These are phyloP conservation scores for Beauveria caledonica DNA, from an alignment of 2,329 filamentous ascomycete genomes.

Conservation along the genomic window DNA sequence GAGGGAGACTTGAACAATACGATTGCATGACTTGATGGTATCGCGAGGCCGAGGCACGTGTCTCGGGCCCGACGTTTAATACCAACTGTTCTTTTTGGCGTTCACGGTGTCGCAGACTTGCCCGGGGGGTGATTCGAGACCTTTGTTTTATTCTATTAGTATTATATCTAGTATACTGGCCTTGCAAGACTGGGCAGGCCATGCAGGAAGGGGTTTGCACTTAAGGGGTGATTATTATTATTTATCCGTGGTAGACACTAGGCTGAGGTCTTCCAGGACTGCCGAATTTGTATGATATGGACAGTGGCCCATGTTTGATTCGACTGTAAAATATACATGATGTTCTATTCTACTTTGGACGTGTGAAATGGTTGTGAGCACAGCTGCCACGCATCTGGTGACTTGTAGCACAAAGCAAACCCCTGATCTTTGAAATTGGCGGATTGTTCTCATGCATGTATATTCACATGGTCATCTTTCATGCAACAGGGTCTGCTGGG, in stretches of 20 bases:
- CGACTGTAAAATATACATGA: too few relatives aligned
- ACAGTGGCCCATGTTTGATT: too few relatives aligned
- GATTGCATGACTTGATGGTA: conserved; percentile 12
- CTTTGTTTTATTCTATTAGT: background rate
- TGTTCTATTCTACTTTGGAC: too few relatives aligned
- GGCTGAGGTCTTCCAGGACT: background rate
- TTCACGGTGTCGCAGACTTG: conserved; percentile 6
- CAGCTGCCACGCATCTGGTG: too few relatives aligned
- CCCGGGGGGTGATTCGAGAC: background rate
- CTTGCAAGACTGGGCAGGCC: conserved; percentile 4
- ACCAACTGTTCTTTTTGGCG: conserved; percentile 5
- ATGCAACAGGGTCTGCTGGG: too few relatives aligned
- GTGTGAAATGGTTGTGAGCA: too few relatives aligned
- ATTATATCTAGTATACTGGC: background rate
- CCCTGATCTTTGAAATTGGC: too few relatives aligned
- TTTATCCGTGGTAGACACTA: background rate
- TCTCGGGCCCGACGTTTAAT: background rate
- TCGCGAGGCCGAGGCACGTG: background rate
- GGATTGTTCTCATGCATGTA: too few relatives aligned
- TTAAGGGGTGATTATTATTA: background rate
- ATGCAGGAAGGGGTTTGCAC: background rate
- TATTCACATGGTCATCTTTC: too few relatives aligned
- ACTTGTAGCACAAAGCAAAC: too few relatives aligned
- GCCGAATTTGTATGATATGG: too few relatives aligned
- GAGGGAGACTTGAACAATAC: conserved; percentile 2